Evolutionary conservation across 257 asterid genomes (phyloP), one percentile per base, ranked within the genome.

Genomic region (Nicotiana benthamiana): DNA sequence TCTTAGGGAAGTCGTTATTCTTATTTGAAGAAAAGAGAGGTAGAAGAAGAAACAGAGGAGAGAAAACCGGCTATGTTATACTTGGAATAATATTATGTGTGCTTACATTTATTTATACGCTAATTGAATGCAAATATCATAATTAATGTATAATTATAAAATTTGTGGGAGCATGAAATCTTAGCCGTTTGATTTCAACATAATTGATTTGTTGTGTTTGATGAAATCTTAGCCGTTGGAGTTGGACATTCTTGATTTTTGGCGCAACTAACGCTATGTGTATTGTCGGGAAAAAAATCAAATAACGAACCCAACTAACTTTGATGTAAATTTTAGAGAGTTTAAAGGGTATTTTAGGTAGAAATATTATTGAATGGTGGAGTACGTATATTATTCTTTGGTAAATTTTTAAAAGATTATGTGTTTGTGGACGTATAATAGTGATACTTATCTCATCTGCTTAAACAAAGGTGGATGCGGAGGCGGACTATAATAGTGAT

Each of bases 181-280:
- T 36, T 48, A 78, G 79, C 67, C 85, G 70, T 83, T 86, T 4
- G 92, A 89, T 65, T 79, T 83, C 64, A 81, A 27, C 59, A 89
- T 83, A 83, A 57, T 72, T 26, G 20, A 5, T 34, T 28, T 48
- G 0, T 26, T 3, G 65, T 28, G 0, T 9, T 30, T 27, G 79
- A 80, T 79, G 63, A 83, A 80, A 83, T 83, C 80, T 76, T 59
- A 61, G n/a, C 85, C 87, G 77, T 81, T 65, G 30, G 22, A 76
- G 56, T 30, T 57, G 65, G 54, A 72, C 75, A 60, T 26, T 67
- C 86, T 81, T 57, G 89, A 83, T 80, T 79, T 20, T 75, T 83
- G 87, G 89, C 85, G 86, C 83, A 83, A 84, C 86, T 66, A 67
- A 72, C 86, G 87, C 83, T 80, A 6, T 56, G 80, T 30, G 28